These are phyloP conservation scores for Pleurotus platypus DNA, from an alignment of 768 basidiomycete genomes.

Conservation along the genomic window DNA sequence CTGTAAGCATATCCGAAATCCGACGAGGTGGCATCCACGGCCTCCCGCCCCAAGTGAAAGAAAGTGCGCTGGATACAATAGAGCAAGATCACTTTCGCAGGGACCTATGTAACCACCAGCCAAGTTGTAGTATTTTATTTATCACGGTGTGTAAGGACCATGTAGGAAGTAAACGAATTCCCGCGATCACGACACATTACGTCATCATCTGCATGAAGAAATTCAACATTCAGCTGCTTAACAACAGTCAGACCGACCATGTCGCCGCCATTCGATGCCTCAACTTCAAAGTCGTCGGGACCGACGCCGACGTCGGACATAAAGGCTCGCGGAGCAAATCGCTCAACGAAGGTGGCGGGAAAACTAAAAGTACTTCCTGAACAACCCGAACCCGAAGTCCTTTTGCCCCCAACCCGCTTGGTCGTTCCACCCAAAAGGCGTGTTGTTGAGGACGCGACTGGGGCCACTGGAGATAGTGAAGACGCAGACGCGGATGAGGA, in stretches of 20 bases:
- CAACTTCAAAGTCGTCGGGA: conserved; percentile 13
- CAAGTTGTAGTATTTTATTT: no score
- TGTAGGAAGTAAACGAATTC: conserved; percentile 8
- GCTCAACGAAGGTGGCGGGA: conserved; percentile 77
- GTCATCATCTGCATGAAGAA: background rate
- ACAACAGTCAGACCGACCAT: background rate
- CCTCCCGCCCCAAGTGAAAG: no score
- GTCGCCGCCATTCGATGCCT: conserved; percentile 14
- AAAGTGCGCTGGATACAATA: no score
- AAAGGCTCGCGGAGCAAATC: conserved; percentile 69
- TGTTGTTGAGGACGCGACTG: conserved; percentile 43
- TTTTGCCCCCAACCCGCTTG: conserved; percentile 28
- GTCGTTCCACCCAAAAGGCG: conserved; percentile 24
- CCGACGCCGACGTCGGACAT: conserved; percentile 29
- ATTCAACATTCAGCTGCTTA: background rate
- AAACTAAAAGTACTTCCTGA: conserved; percentile 89
- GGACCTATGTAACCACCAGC: no score
- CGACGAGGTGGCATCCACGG: no score
- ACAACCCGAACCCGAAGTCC: conserved; percentile 53
- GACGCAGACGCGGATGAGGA: conserved; percentile 70
- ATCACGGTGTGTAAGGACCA: background rate
- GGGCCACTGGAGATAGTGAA: conserved; percentile 60
- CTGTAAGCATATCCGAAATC: no score
- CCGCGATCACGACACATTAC: background rate
- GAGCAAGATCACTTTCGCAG: no score